Evolutionary conservation across 176 grass and related monocot genomes (phyloP).

Genomic region (Rhipidocladum racemiflorum): DNA sequence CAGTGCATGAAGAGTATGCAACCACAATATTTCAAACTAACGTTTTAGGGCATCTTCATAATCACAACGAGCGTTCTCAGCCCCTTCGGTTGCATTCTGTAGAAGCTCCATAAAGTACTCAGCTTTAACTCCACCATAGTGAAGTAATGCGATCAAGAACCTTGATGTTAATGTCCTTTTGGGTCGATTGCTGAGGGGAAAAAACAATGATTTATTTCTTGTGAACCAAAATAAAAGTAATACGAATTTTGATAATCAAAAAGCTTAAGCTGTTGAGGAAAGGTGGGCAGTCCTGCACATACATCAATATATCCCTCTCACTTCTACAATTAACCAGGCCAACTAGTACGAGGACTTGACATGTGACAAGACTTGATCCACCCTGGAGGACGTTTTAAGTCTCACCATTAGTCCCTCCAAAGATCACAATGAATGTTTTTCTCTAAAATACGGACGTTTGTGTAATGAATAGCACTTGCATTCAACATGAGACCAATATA

Average conservation of each 20-base stretch:
- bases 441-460: neutral
- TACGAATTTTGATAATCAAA: neutral
- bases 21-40: slow-evolving; percentile 21
- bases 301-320: neutral
- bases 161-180: slow-evolving; percentile 49
- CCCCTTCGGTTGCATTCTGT: slow-evolving; percentile 38
- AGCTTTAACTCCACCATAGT: slow-evolving; percentile 47
- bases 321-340: neutral
- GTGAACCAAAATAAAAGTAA: neutral
- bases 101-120: slow-evolving; percentile 75
- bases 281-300: neutral
- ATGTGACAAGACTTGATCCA: neutral
- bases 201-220: neutral
- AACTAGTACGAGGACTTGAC: neutral
- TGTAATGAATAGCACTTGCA: too few species aligned
- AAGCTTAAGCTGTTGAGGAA: neutral
- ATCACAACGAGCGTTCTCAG: slow-evolving; percentile 7
- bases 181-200: slow-evolving; percentile 44
- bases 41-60: slow-evolving; percentile 37
- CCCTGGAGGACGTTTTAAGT: neutral
- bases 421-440: neutral
- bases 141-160: slow-evolving; percentile 51
- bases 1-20: neutral
- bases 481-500: too few species aligned
- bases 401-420: neutral